Conservation (phyloP, 1,284 basidiomycete species). For the Boletus mariae region DNA sequence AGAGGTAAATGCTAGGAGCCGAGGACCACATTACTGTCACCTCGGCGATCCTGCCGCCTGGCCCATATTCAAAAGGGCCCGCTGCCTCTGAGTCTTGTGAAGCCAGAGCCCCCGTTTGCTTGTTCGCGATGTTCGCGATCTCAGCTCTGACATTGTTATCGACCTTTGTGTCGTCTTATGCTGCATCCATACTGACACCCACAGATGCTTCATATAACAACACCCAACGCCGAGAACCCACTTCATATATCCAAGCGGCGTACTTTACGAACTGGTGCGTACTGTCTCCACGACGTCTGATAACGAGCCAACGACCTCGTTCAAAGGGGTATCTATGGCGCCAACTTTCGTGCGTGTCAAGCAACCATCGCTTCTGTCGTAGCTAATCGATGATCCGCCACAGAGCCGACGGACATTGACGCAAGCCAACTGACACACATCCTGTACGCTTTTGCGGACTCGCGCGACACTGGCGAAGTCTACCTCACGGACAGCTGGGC, state of each 20-base stretch:
- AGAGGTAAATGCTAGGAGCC: conserved; percentile 11
- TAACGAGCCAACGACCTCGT: conserved; percentile 4
- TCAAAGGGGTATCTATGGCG: conserved; percentile 74
- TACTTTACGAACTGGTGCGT: conserved; percentile 66
- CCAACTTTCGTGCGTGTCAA: conserved; percentile 63
- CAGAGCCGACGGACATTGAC: conserved; percentile 60
- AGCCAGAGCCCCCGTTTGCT: conserved; percentile 1
- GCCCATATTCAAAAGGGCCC: conserved; percentile 16
- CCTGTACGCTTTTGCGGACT: conserved; percentile 84
- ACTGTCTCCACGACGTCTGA: conserved; percentile 9
- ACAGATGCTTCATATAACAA: conserved; percentile 15
- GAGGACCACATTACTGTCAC: conserved; percentile 10
- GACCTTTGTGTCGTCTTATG: conserved; percentile 9
- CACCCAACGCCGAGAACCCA: conserved; percentile 45
- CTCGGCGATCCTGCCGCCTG: conserved; percentile 4
- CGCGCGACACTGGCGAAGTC: conserved; percentile 65
- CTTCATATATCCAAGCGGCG: conserved; percentile 51
- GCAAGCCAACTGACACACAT: conserved; percentile 66
- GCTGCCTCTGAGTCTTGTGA: background rate
- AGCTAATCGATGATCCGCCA: conserved; percentile 24
- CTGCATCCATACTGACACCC: conserved; percentile 10
- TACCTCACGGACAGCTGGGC: conserved; percentile 78
- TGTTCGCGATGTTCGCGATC: background rate
- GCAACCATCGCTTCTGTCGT: background rate
- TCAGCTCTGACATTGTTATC: conserved; percentile 10